These are phyloP conservation scores for Chrysosporium queenslandicum DNA, from an alignment of 2,329 filamentous ascomycete genomes.

Conservation along the genomic window DNA sequence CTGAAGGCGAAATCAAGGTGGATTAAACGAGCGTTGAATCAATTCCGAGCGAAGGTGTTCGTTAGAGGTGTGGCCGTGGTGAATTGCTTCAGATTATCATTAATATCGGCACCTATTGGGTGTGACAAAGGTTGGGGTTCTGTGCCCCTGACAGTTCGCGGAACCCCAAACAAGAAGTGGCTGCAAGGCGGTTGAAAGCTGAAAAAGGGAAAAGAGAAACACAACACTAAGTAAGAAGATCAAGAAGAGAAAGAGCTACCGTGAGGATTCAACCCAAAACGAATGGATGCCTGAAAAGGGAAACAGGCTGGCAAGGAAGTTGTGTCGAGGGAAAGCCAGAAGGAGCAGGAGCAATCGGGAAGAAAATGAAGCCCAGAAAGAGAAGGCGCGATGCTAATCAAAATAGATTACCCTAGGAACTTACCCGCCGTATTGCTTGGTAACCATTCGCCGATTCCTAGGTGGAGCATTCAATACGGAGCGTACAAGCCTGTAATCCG, in stretches of 20 bases:
- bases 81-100: background rate
- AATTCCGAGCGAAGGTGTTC: background rate
- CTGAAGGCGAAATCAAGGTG: conserved; percentile 5
- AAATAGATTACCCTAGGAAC: conserved; percentile 2
- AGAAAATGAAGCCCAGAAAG: background rate
- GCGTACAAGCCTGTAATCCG: too few species aligned
- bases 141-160: conserved; percentile 9
- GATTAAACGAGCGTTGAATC: background rate
- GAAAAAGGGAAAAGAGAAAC: conserved; percentile 4
- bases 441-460: too few species aligned
- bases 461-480: too few species aligned
- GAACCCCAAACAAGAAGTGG: conserved; percentile 1
- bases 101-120: background rate
- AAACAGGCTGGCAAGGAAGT: background rate
- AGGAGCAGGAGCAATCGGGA: background rate
- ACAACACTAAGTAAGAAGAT: background rate
- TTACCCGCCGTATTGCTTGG: background rate
- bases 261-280: conserved; percentile 3
- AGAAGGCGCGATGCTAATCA: background rate
- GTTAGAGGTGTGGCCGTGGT: background rate
- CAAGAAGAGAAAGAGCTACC: conserved; percentile 2
- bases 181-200: conserved; percentile 11
- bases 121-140: background rate
- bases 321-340: background rate
- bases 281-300: conserved; percentile 2